Conservation (phyloP, 2,329 filamentous ascomycete genomes). For the Aspergillus alliaceus region DNA sequence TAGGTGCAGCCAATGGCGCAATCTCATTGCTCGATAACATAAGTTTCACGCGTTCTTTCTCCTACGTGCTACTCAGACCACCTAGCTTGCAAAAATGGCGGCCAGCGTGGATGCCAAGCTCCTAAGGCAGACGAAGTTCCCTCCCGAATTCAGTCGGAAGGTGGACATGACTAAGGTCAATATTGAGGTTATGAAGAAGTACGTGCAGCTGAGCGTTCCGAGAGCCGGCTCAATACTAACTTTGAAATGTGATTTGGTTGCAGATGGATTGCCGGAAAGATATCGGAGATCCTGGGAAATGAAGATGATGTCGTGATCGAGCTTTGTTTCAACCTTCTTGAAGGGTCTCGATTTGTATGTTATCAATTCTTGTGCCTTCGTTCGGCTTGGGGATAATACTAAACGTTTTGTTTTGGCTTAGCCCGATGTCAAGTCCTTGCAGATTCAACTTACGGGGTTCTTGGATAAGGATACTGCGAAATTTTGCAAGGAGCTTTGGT, state of each 20-base stretch:
- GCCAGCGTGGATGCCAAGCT: slow-evolving; percentile 86
- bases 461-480: slow-evolving; percentile 84
- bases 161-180: slow-evolving; percentile 98
- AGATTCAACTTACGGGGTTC: slow-evolving; percentile 93
- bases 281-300: slow-evolving; percentile 82
- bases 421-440: slow-evolving; percentile 94
- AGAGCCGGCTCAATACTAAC: slow-evolving; percentile 16
- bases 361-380: not conserved
- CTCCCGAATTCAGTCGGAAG: slow-evolving; percentile 88
- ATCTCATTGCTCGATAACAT: slow-evolving; percentile 7
- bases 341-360: slow-evolving; percentile 74
- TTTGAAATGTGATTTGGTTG: not conserved
- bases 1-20: slow-evolving; percentile 10
- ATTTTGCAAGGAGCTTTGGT: slow-evolving; percentile 96
- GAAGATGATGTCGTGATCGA: slow-evolving; percentile 97
- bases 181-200: slow-evolving; percentile 97
- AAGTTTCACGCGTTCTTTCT: slow-evolving; percentile 7
- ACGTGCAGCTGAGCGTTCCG: slow-evolving; percentile 35
- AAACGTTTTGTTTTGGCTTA: slow-evolving; percentile 41
- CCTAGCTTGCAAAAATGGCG: slow-evolving; percentile 63
- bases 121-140: slow-evolving; percentile 88
- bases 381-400: slow-evolving; percentile 8
- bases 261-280: slow-evolving; percentile 91
- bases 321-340: slow-evolving; percentile 68
- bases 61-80: not conserved